Conservation (phyloP, 2,329 filamentous ascomycete genomes). For the Ophiobolus disseminans region DNA sequence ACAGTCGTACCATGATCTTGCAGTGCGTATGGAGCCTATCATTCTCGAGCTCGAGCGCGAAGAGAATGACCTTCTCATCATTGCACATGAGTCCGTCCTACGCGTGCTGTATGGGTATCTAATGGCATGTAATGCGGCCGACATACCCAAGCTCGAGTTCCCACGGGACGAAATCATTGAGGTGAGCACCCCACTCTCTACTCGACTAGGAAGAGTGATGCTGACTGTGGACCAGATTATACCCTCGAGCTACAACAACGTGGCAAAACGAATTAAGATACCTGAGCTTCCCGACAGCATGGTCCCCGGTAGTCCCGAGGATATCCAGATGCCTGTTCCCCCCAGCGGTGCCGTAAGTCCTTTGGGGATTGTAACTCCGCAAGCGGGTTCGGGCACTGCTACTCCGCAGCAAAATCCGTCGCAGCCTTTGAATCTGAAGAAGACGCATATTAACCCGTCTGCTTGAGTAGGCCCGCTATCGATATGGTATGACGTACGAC, state of each 20-base stretch:
- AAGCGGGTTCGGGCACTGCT: slow-evolving; percentile 34
- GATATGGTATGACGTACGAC: slow-evolving; percentile 27
- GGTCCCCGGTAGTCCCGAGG: slow-evolving; percentile 79
- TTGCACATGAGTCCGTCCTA: slow-evolving; percentile 96
- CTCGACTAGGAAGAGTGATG: slow-evolving; percentile 1
- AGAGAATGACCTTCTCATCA: slow-evolving; percentile 96
- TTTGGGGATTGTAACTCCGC: slow-evolving; percentile 51
- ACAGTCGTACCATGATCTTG: slow-evolving; percentile 96
- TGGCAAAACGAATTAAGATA: slow-evolving; percentile 89
- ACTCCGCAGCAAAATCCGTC: slow-evolving; percentile 25
- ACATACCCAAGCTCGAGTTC: slow-evolving; percentile 92
- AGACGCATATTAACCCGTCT: slow-evolving; percentile 40
- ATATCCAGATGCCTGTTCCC: slow-evolving; percentile 79
- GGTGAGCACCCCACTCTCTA: slow-evolving; percentile 52
- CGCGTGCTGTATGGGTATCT: slow-evolving; percentile 96
- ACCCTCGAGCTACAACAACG: slow-evolving; percentile 95
- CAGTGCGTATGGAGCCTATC: slow-evolving; percentile 96
- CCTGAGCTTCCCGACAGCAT: slow-evolving; percentile 70
- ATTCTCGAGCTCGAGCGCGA: slow-evolving; percentile 97
- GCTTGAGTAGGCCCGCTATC: slow-evolving; percentile 27
- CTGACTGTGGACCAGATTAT: slow-evolving; percentile 69
- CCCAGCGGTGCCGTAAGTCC: slow-evolving; percentile 59
- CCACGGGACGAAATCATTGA: slow-evolving; percentile 98
- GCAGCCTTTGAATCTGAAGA: slow-evolving; percentile 37
- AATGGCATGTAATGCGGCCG: slow-evolving; percentile 96